Evolutionary conservation across 352 stramenopile genomes (phyloP).

Genomic region (Phytopythium aichiense): DNA sequence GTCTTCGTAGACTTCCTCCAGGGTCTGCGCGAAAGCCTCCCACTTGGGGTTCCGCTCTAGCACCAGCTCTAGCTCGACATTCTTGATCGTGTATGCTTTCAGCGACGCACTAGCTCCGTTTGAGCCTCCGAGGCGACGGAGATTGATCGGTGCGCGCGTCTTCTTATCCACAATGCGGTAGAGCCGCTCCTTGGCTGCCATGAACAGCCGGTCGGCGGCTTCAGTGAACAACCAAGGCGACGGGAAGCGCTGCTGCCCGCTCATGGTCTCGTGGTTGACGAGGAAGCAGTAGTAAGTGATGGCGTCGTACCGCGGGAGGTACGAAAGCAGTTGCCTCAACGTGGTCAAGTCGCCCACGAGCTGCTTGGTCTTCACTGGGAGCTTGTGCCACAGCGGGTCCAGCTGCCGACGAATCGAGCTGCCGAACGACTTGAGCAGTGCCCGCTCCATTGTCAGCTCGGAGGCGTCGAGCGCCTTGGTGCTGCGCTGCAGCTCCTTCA

Average conservation of each 20-base stretch:
- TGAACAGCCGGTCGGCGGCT: slow-evolving; percentile 91
- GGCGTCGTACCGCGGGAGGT: slow-evolving; percentile 94
- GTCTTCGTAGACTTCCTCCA: slow-evolving; percentile 89
- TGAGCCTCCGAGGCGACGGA: slow-evolving; percentile 15
- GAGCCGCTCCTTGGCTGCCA: slow-evolving; percentile 90
- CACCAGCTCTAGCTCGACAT: slow-evolving; percentile 49
- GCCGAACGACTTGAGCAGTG: slow-evolving; percentile 82
- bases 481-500: slow-evolving; percentile 91
- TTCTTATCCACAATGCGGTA: slow-evolving; percentile 79
- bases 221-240: slow-evolving; percentile 95
- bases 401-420: slow-evolving; percentile 85
- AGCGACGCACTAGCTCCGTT: neutral
- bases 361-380: slow-evolving; percentile 92
- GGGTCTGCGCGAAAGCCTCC: slow-evolving; percentile 86
- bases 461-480: slow-evolving; percentile 77
- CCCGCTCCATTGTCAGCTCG: slow-evolving; percentile 92
- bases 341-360: slow-evolving; percentile 81
- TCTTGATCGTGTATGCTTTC: slow-evolving; percentile 15
- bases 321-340: slow-evolving; percentile 85
- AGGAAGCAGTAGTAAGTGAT: slow-evolving; percentile 96
- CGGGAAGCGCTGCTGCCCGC: slow-evolving; percentile 70
- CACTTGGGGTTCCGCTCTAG: slow-evolving; percentile 95
- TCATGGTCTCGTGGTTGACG: slow-evolving; percentile 88
- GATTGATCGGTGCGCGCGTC: slow-evolving; percentile 38
- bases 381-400: slow-evolving; percentile 96